Base-by-base conservation (phyloP, 352 stramenopile genomes). In the Elongisporangium undulatum region DNA sequence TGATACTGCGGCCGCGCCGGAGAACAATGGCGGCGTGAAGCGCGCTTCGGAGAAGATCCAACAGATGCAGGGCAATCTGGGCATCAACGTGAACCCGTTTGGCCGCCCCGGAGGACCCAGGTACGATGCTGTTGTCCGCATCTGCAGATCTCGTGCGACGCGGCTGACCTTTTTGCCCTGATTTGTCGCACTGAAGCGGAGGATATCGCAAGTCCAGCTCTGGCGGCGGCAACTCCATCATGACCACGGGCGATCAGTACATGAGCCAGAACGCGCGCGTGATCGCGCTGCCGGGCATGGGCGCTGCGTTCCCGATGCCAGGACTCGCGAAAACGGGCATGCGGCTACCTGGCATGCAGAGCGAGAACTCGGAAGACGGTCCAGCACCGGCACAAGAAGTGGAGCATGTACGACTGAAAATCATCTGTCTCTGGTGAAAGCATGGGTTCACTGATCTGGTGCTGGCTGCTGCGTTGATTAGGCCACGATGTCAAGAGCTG, bases 51-150 rank as follows among this genome's bases (percentile, higher is more conserved):
- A 75, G 61, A 76, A 81, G 54, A 93, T 95, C 62, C 75, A 89
- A 55, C 73, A 90, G 57, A 58, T 95, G 8, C 84, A 95, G 65
- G 84, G 84, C 5, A 93, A 68, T 63, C 59, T 93, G n/a, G 86
- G 79, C 4, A 90, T 95, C 61, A 91, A 91, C 60, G 74, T 95
- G 53, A 95, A 94, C 66, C 76, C 83, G 5, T 95, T 95, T 55
- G 69, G 66, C 49, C 75, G 82, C 38, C 62, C 79, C 20, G 73
- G 78, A 16, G 62, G 60, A 59, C 52, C 68, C n/a, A 61, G 62
- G 55, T 62, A 13, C 51, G 49, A 4, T 53, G n/a, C n/a, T 21
- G 19, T 53, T 53, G 48, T 10, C 15, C 21, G 53, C 48, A 58
- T 20, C 4, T 45, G 19, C 48, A 58, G 22, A 41, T 41, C 29